Conservation (phyloP, 208 protist species). For the Trypanosoma scelopori region DNA sequence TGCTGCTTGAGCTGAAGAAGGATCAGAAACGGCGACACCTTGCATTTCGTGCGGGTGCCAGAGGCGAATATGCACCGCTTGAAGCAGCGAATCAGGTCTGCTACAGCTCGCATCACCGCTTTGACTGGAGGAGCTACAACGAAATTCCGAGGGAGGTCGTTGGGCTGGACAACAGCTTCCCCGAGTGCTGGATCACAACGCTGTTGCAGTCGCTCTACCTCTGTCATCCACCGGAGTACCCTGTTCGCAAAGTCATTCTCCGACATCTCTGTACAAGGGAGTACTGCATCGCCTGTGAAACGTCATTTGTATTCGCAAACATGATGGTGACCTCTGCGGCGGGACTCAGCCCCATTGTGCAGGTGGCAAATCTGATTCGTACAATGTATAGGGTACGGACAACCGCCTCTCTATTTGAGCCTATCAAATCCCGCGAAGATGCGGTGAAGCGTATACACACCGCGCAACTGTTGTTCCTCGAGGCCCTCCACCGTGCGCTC, state of each 20-base stretch:
- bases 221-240: conserved; percentile 80
- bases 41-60: conserved; percentile 39
- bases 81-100: conserved; percentile 82
- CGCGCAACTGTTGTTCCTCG: conserved; percentile 61
- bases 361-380: conserved; percentile 78
- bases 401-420: conserved; percentile 66
- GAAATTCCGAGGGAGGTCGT: conserved; percentile 72
- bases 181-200: conserved; percentile 86
- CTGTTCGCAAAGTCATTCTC: conserved; percentile 78
- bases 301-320: conserved; percentile 85
- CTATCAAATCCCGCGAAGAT: conserved; percentile 74
- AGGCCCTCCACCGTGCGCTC: conserved; percentile 76
- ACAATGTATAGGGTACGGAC: conserved; percentile 73
- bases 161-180: conserved; percentile 88
- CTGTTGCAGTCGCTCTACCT: conserved; percentile 85
- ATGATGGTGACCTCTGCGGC: conserved; percentile 72
- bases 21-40: conserved; percentile 73
- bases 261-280: conserved; percentile 77
- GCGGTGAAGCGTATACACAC: conserved; percentile 86
- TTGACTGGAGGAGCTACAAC: conserved; percentile 86
- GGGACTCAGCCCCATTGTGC: conserved; percentile 81
- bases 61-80: conserved; percentile 70
- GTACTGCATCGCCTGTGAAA: conserved; percentile 90
- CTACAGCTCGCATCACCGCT: conserved; percentile 78
- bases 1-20: conserved; percentile 78